These are phyloP conservation scores for Russula earlei DNA, from an alignment of 768 basidiomycete genomes.

Conservation along the genomic window DNA sequence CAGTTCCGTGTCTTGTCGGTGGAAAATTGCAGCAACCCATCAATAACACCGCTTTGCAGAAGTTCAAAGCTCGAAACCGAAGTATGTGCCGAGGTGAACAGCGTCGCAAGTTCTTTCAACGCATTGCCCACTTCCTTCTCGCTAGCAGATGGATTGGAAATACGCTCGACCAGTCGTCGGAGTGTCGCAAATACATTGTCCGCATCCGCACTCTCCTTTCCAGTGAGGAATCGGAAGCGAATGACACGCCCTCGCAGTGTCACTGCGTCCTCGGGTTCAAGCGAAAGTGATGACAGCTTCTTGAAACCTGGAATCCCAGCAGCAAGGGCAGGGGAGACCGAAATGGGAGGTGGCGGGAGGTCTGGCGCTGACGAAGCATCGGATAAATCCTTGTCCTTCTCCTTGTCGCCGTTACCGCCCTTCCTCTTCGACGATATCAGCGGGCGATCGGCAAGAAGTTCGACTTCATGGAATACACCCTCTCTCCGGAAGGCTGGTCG, in stretches of 20 bases:
- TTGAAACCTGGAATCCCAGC: constrained; percentile 50
- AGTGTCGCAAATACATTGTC: constrained; percentile 59
- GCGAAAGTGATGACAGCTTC: constrained; percentile 54
- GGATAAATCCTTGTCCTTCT: constrained; percentile 33
- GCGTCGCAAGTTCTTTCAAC: constrained; percentile 64
- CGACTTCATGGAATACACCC: constrained; percentile 94
- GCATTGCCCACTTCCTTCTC: constrained; percentile 57
- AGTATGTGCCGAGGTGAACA: constrained; percentile 66
- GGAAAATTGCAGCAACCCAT: constrained; percentile 74
- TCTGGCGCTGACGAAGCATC: constrained; percentile 35
- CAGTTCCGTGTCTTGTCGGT: constrained; percentile 55
- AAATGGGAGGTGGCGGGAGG: constrained; percentile 27
- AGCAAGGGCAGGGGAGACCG: constrained; percentile 35
- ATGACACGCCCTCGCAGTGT: constrained; percentile 88
- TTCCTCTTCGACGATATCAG: constrained; percentile 49
- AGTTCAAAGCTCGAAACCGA: constrained; percentile 95
- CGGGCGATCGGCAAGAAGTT: constrained; percentile 55
- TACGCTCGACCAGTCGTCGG: constrained; percentile 50
- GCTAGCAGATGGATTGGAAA: constrained; percentile 44
- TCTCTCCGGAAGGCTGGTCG: constrained; percentile 86
- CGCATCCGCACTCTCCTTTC: constrained; percentile 44
- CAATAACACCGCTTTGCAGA: constrained; percentile 87
- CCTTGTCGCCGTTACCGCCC: constrained; percentile 36
- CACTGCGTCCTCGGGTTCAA: constrained; percentile 85
- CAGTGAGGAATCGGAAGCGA: constrained; percentile 66